phyloP scores from a whole-genome alignment of 768 basidiomycete genomes.

The Multifurca ochricompacta region DNA sequence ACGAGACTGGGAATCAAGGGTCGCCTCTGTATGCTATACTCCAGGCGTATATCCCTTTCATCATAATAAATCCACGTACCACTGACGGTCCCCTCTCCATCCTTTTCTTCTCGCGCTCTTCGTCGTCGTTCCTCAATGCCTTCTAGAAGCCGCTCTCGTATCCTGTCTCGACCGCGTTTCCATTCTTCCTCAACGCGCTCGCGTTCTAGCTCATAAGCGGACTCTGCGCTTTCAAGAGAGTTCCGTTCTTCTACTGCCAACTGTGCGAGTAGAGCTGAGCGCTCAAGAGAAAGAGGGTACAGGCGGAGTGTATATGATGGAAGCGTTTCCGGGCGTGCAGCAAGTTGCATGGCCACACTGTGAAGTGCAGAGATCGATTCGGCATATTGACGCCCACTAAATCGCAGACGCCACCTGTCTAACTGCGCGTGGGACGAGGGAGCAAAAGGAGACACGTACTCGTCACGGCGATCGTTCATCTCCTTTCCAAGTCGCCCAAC shows the following conservation, averaged over 20 bases:
- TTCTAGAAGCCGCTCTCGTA: constrained; percentile 70
- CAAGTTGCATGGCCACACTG: constrained; percentile 50
- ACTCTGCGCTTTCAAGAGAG: constrained; percentile 56
- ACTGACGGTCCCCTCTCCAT: constrained; percentile 73
- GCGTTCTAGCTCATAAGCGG: constrained; percentile 70
- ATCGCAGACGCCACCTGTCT: constrained; percentile 8
- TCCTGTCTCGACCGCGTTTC: constrained; percentile 63
- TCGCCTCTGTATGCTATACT: constrained; percentile 43
- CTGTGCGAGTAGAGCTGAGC: constrained; percentile 64
- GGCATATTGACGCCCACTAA: constrained; percentile 51
- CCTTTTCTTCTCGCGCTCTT: constrained; percentile 80
- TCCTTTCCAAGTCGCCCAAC: constrained; percentile 68
- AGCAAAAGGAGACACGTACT: constrained; percentile 38
- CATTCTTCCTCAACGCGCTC: constrained; percentile 79
- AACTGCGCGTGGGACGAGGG: constrained; percentile 4
- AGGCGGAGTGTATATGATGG: constrained; percentile 63
- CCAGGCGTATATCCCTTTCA: not conserved
- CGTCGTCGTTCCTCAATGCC: constrained; percentile 77
- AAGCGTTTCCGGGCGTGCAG: constrained; percentile 59
- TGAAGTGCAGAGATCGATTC: constrained; percentile 59
- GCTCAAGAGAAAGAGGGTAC: constrained; percentile 67
- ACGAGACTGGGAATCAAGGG: constrained; percentile 67
- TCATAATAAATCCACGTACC: constrained; percentile 34
- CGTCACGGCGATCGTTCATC: constrained; percentile 65
- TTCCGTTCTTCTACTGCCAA: constrained; percentile 60